Conservation (phyloP, 2,329 filamentous ascomycete genomes). For the Chrysosporium keratinophilum region DNA sequence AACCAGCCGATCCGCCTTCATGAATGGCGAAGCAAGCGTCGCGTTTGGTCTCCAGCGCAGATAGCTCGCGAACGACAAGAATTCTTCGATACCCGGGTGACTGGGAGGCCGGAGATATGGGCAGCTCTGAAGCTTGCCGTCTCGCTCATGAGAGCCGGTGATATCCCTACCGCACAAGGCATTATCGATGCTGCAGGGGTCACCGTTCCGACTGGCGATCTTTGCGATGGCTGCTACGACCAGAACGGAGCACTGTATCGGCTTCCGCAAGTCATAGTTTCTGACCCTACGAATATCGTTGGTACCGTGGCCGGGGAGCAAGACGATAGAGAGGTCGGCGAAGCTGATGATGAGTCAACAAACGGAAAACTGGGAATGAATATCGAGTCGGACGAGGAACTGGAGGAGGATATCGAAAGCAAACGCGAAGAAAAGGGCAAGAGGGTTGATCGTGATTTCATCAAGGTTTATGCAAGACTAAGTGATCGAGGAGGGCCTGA, state of each 20-base stretch:
- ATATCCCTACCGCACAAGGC: conserved; percentile 61
- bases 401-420: conserved; percentile 31
- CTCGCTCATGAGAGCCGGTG: conserved; percentile 54
- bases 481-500: conserved; percentile 57
- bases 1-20: conserved; percentile 59
- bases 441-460: conserved; percentile 44
- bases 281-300: conserved; percentile 43
- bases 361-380: conserved; percentile 29
- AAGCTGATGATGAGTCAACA: conserved; percentile 21
- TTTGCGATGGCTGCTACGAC: conserved; percentile 64
- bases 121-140: conserved; percentile 59
- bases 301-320: background rate
- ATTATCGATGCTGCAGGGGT: conserved; percentile 70
- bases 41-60: conserved; percentile 58
- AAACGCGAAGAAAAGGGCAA: conserved; percentile 52
- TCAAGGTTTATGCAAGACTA: conserved; percentile 52
- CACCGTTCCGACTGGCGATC: conserved; percentile 61
- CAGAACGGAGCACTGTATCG: conserved; percentile 58
- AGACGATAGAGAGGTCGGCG: conserved; percentile 16
- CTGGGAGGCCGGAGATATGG: conserved; percentile 70
- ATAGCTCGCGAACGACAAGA: conserved; percentile 63
- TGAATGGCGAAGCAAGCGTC: conserved; percentile 53
- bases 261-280: conserved; percentile 57
- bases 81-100: conserved; percentile 85
- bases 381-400: conserved; percentile 33